Base-by-base conservation (phyloP, 1,284 basidiomycete genomes). In the Rhodotorula sp. region DNA sequence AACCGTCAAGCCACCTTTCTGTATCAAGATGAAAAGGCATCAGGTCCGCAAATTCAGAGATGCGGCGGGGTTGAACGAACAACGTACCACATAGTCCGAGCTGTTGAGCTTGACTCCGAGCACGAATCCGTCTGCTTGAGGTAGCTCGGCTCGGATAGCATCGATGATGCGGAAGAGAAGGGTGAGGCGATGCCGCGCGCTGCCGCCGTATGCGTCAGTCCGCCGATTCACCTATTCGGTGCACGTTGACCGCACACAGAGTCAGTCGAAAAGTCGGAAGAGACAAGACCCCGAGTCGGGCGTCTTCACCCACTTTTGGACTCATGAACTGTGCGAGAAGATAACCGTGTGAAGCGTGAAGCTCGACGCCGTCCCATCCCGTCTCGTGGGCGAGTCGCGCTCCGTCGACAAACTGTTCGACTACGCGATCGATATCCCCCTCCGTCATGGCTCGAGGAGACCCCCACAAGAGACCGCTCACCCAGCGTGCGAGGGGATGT, bases 61-160 rank as follows among this genome's bases (percentile, higher is more conserved):
- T 21, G 14, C 16, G 47, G 43, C 43, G 21, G n/a, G 7, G 10
- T 2, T 0, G 0, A 23, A 62, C 29, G 34, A 34, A 8, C 34
- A 8, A 34, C 77, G 54, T 31, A 77, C 82, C 1, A 89, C 84
- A 76, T 93, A 97, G 80, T 97, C 95, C 0, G 88, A 89, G 34
- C 90, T 89, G 79, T 93, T 97, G 62, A 97, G 82, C 79, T 98
- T 97, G 79, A 98, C 83, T 1, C 91, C 91, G 29, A 97, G 77
- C 20, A 90, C 82, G 79, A 97, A 97, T 26, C 84, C 80, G 5
- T 80, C 75, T 4, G 21, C 16, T 2, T 65, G 23, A 0, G 88
- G 86, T 6, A 88, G 87, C 3, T 83, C 81, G 5, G 83, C 80
- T 39, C 91, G 87, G 61, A 94, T 89, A 1, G 83, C 83, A 5